A percentile compares a stretch with the other conserved stretches of the same genome.
Evolutionary conservation across 2,329 filamentous ascomycete genomes (phyloP).

Genomic region (Sarocladiaceae sp.): DNA sequence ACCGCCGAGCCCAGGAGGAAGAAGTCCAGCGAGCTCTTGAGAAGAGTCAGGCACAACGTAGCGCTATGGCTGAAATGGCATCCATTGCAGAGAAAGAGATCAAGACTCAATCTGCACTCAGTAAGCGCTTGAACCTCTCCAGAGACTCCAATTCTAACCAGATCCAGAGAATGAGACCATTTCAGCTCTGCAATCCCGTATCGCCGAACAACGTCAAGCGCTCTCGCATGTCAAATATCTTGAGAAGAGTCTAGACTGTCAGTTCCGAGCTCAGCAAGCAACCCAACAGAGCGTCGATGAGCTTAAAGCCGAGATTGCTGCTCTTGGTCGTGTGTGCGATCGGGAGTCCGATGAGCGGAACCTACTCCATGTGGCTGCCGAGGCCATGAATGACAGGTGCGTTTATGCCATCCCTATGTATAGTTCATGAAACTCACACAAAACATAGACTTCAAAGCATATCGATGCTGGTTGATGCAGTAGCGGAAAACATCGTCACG

Average conservation of each 20-base stretch:
- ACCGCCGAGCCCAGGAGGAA: conserved; percentile 16
- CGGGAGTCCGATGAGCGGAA: neutral
- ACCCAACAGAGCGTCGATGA: conserved; percentile 1
- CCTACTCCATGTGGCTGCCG: neutral
- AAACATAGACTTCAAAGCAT: no score
- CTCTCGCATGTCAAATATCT: neutral
- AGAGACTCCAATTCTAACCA: neutral
- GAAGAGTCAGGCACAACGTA: conserved; percentile 13
- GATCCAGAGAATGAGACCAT: conserved; percentile 11
- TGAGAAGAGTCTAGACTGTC: neutral
- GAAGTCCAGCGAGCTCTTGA: conserved; percentile 22
- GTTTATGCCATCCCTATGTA: no score
- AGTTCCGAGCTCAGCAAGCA: conserved; percentile 6
- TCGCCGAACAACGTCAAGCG: conserved; percentile 3
- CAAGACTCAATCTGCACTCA: neutral
- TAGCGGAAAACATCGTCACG: no score
- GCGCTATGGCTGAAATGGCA: neutral
- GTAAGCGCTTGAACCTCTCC: neutral
- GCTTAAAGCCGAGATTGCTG: neutral
- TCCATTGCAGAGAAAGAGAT: conserved; percentile 10
- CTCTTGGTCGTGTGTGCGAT: neutral
- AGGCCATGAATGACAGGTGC: neutral
- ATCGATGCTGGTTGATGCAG: no score
- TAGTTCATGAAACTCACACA: no score
- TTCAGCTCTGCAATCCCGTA: neutral